Evolutionary conservation across 257 asterid species (phyloP), one percentile per base, ranked within the genome.

Genomic region (Nicotiana benthamiana): DNA sequence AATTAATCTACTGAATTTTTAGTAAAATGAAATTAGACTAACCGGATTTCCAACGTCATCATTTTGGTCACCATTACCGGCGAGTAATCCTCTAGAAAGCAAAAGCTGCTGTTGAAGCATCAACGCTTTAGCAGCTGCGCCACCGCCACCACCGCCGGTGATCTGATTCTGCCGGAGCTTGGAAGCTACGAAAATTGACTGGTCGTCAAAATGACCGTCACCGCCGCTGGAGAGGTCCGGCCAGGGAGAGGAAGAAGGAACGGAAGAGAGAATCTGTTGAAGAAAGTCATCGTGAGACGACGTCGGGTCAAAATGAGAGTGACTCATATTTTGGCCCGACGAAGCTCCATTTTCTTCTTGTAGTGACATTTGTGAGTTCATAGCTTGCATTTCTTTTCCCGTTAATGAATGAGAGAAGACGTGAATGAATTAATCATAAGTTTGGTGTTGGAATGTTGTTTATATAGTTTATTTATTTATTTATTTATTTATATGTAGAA

Each of bases 41-140:
- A 54, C 61, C 22, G 36, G 1, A 72, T 72, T 72, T 1, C 27
- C 51, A 24, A n/a, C 61, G 24, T 48, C 78, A 13, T 72, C 78
- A 24, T 48, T 72, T 72, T 46, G 61, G 10, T 72, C 61, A 11
- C 75, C 54, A 67, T n/a, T 67, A 85, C 43, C 85, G 32, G 86
- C 87, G 43, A 86, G 83, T 3, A 88, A 75, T 20, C 90, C 89
- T 75, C 93, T 83, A 78, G 95, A 86, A 72, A 92, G 85, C 91
- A 93, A 2, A 28, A 93, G 80, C 89, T 92, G 94, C 20, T 90
- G 97, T 85, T 94, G 98, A 40, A 91, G 91, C 90, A 94, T 82
- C 80, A 89, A 79, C 6, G 93, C 95, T 84, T 90, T 90, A 5
- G 92, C 89, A 26, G 83, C 67, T 16, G 82, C 77, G 5, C 54